phyloP scores from a whole-genome alignment of 305 asterid genomes.

The Fraxinus sp. region DNA sequence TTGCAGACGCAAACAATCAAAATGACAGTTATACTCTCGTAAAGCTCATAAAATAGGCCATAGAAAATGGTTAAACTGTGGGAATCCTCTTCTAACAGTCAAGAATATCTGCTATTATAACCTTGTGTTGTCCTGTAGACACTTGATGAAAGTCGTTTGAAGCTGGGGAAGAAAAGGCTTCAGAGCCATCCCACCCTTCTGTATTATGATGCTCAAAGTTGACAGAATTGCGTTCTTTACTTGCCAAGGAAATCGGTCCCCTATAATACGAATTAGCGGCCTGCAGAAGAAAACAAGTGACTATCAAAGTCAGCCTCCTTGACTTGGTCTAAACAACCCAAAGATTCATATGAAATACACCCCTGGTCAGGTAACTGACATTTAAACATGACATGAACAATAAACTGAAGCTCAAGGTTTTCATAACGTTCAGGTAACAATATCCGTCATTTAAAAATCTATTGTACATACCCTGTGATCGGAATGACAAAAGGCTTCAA shows the following conservation, averaged over 20 bases:
- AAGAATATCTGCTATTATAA: constrained; percentile 23
- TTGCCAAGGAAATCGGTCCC: constrained; percentile 99
- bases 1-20: not conserved
- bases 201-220: constrained; percentile 83
- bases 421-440: not conserved
- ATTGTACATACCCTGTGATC: constrained; percentile 77
- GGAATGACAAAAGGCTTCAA: constrained; percentile 90
- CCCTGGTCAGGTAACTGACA: constrained; percentile 6
- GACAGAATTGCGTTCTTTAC: constrained; percentile 96
- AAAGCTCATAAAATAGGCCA: not conserved
- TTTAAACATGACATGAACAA: not conserved
- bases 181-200: constrained; percentile 84
- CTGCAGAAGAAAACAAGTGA: constrained; percentile 44
- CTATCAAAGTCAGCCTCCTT: constrained; percentile 21
- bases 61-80: constrained; percentile 7
- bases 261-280: constrained; percentile 94
- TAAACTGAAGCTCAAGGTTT: not conserved
- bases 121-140: constrained; percentile 96
- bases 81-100: constrained; percentile 4
- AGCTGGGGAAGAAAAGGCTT: constrained; percentile 99
- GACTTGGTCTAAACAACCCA: constrained; percentile 18
- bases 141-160: constrained; percentile 93
- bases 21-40: not conserved
- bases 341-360: not conserved
- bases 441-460: constrained; percentile 2